Evolutionary conservation across 345 rosid species (phyloP).

Genomic region (Lumnitzera littorea): DNA sequence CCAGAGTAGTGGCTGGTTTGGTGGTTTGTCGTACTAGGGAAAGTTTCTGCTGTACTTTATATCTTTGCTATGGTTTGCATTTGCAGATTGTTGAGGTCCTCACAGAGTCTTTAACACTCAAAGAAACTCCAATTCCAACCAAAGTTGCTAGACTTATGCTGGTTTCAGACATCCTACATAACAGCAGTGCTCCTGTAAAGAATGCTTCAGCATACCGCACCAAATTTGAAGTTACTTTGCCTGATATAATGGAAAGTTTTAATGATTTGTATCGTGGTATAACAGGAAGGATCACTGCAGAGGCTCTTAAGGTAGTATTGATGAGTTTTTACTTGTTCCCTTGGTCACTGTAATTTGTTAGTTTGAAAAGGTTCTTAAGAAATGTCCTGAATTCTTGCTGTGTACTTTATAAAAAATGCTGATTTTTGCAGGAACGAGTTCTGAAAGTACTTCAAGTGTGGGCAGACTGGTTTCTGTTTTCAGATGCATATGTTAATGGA

Average conservation of each 20-base stretch:
- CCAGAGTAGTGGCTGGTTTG: no score
- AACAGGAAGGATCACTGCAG: slow-evolving; percentile 98
- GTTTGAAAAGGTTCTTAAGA: not conserved
- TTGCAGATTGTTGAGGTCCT: slow-evolving; percentile 91
- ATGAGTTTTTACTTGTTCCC: slow-evolving; percentile 1
- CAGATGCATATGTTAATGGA: slow-evolving; percentile 96
- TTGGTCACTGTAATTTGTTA: slow-evolving; percentile 1
- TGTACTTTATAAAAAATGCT: slow-evolving; percentile 3
- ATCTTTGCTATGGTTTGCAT: not conserved
- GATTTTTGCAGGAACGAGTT: slow-evolving; percentile 69
- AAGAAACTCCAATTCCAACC: slow-evolving; percentile 92
- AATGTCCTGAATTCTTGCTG: not conserved
- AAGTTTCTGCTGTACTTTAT: no score
- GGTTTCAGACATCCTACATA: slow-evolving; percentile 82
- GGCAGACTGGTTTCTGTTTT: slow-evolving; percentile 99
- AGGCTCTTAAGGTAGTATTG: slow-evolving; percentile 77
- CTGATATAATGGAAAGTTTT: slow-evolving; percentile 98
- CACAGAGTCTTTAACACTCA: slow-evolving; percentile 93
- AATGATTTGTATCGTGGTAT: slow-evolving; percentile 88
- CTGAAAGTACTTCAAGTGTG: slow-evolving; percentile 97
- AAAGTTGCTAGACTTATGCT: slow-evolving; percentile 94
- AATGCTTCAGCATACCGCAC: slow-evolving; percentile 99
- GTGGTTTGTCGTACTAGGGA: no score
- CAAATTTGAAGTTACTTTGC: slow-evolving; percentile 84
- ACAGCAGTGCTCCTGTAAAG: slow-evolving; percentile 96